Conservation (phyloP, 352 stramenopile species). For the Phytophthora chlamydospora region DNA sequence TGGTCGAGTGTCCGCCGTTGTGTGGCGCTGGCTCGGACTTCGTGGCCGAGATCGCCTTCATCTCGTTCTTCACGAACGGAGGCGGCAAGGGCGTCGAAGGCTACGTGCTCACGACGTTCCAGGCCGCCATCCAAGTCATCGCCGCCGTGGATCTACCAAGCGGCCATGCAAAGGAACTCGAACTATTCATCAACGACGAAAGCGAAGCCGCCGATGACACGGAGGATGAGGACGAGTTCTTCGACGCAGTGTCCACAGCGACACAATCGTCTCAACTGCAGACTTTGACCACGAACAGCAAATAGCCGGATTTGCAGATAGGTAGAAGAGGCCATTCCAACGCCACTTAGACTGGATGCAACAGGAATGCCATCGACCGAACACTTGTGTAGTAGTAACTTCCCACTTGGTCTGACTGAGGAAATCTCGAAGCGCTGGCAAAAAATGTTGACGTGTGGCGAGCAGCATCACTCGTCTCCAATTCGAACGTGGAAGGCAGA, state of each 20-base stretch:
- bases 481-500: slow-evolving; percentile 19
- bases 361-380: slow-evolving; percentile 9
- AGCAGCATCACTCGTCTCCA: slow-evolving; percentile 1
- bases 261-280: slow-evolving; percentile 14
- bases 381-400: background rate
- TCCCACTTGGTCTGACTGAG: background rate
- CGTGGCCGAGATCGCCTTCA: slow-evolving; percentile 77
- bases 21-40: slow-evolving; percentile 43
- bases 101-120: slow-evolving; percentile 80
- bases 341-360: slow-evolving; percentile 29
- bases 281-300: slow-evolving; percentile 3
- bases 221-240: slow-evolving; percentile 58
- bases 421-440: slow-evolving; percentile 16
- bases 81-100: slow-evolving; percentile 78
- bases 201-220: slow-evolving; percentile 31
- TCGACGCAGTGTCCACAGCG: slow-evolving; percentile 46
- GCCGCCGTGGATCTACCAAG: slow-evolving; percentile 63
- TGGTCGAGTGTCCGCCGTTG: slow-evolving; percentile 48
- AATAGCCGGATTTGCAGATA: slow-evolving; percentile 19
- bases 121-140: slow-evolving; percentile 74
- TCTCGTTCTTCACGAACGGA: slow-evolving; percentile 78
- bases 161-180: slow-evolving; percentile 58
- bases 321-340: slow-evolving; percentile 2
- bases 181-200: slow-evolving; percentile 55
- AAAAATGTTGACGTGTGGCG: slow-evolving; percentile 19